Percentiles rank a stretch among this genome's conserved stretches.
phyloP scores from a whole-genome alignment of 768 basidiomycete species.

The Suillus ampliporus region DNA sequence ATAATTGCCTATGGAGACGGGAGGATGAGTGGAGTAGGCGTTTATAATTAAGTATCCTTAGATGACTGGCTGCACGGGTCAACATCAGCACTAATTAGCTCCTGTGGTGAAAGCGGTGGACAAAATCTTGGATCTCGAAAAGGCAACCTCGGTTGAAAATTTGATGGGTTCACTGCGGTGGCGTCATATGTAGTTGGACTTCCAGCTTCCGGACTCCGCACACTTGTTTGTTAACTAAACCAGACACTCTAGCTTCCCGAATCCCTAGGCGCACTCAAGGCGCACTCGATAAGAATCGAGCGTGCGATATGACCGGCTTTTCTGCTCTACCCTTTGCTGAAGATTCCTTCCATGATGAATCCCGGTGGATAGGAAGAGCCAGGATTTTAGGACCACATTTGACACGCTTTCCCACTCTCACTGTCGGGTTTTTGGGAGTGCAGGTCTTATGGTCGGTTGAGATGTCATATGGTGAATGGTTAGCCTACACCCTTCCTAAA shows the following conservation, averaged over 20 bases:
- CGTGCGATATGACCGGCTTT: constrained; percentile 55
- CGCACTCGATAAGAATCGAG: neutral
- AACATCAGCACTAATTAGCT: constrained; percentile 11
- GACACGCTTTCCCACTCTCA: constrained; percentile 71
- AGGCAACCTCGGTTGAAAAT: neutral
- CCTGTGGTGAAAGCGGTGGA: constrained; percentile 1
- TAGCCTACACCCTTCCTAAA: neutral
- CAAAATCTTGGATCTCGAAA: neutral
- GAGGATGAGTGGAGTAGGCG: constrained; percentile 32
- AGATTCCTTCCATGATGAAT: constrained; percentile 40
- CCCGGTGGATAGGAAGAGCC: constrained; percentile 57
- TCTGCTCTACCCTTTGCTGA: constrained; percentile 52
- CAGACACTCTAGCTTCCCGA: too few relatives aligned
- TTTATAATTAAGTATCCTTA: neutral
- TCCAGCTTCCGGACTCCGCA: too few relatives aligned
- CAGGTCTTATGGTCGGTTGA: constrained; percentile 94
- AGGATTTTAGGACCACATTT: constrained; percentile 71
- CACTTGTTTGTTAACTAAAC: neutral
- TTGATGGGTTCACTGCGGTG: neutral
- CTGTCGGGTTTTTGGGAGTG: constrained; percentile 81
- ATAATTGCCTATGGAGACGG: constrained; percentile 38
- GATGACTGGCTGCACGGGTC: neutral
- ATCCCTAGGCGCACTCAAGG: neutral
- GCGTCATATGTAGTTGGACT: neutral
- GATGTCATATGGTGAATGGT: constrained; percentile 88